A percentile compares a stretch with the other conserved stretches of the same genome.
phyloP scores from a whole-genome alignment of 768 basidiomycete genomes.

The Lentinula lateritia region DNA sequence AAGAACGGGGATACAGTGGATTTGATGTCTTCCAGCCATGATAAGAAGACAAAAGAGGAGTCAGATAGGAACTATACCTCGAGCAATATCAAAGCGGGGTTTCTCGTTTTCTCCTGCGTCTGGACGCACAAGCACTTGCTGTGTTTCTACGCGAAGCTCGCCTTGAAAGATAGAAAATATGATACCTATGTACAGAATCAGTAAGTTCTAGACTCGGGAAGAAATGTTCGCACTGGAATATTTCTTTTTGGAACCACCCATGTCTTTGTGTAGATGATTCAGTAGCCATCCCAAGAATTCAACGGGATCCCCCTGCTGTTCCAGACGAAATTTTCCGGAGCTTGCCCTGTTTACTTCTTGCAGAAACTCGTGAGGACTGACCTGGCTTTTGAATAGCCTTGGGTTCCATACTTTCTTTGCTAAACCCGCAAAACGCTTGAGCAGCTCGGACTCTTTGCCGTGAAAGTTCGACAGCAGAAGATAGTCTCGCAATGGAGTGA shows the following conservation, averaged over 20 bases:
- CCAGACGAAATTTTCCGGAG: slow-evolving; percentile 85
- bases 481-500: slow-evolving; percentile 84
- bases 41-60: slow-evolving; percentile 1
- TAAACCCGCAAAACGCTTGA: slow-evolving; percentile 81
- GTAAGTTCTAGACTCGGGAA: slow-evolving; percentile 14
- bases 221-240: slow-evolving; percentile 68
- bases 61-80: slow-evolving; percentile 51
- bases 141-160: slow-evolving; percentile 86
- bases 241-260: slow-evolving; percentile 90
- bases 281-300: slow-evolving; percentile 96
- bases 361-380: slow-evolving; percentile 97
- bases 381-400: slow-evolving; percentile 93
- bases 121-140: slow-evolving; percentile 84
- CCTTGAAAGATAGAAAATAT: slow-evolving; percentile 95
- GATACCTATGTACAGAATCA: slow-evolving; percentile 49
- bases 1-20: slow-evolving; percentile 84
- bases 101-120: slow-evolving; percentile 72
- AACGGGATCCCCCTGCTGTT: slow-evolving; percentile 92
- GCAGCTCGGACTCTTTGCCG: slow-evolving; percentile 78
- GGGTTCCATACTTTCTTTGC: slow-evolving; percentile 98
- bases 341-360: slow-evolving; percentile 94
- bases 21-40: slow-evolving; percentile 65
- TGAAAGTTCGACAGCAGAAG: slow-evolving; percentile 71
- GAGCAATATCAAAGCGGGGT: slow-evolving; percentile 89
- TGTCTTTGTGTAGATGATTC: slow-evolving; percentile 87